Base-by-base conservation (phyloP, 2,329 filamentous ascomycete genomes). In the Xylaria sp. region DNA sequence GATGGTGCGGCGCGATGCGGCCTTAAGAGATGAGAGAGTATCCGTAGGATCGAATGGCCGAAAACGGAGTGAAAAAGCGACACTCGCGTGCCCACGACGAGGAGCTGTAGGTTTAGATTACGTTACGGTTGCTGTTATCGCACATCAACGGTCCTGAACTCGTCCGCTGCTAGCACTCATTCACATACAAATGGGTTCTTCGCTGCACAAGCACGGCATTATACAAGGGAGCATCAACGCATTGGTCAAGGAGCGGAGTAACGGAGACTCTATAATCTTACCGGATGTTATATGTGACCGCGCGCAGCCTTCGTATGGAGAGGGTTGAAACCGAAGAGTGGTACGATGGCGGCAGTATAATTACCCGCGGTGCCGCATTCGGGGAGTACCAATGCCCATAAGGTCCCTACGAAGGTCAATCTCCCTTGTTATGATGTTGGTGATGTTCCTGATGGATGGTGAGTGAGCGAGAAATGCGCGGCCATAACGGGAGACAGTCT, bases 11-110 rank as follows among this genome's bases (percentile, higher is more conserved):
- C 37, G n/a, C 52, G 55, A 41, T 25, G 56, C 39, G 39, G 39
- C 34, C n/a, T 23, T 6, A 28, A 28, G 54, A 39, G 54, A 28
- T 20, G 54, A 37, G 31, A 23, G 41, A 44, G 50, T 50, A 1
- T 25, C 25, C 48, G 34, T 41, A 31, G 46, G 28, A 44, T 34
- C 28, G 25, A 44, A 55, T 12, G 28, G 34, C 63, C 55, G 46
- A 64, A 51, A 52, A 39, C 66, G 69, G 69, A 63, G 51, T 15
- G 13, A 61, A 55, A 55, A 63, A 54, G 59, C 66, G 66, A 68
- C 46, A 44, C 54, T 54, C 34, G 56, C 50, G 58, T 59, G 46
- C 18, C 50, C 41, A 46, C 60, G 41, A 52, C 52, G 10, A 56
- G 41, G 37, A 51, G 48, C 34, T 41, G 25, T 61, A 20, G 31